Evolutionary conservation across 371 early-diverging fungal genomes (phyloP).

Genomic region (Mortierella sp.): DNA sequence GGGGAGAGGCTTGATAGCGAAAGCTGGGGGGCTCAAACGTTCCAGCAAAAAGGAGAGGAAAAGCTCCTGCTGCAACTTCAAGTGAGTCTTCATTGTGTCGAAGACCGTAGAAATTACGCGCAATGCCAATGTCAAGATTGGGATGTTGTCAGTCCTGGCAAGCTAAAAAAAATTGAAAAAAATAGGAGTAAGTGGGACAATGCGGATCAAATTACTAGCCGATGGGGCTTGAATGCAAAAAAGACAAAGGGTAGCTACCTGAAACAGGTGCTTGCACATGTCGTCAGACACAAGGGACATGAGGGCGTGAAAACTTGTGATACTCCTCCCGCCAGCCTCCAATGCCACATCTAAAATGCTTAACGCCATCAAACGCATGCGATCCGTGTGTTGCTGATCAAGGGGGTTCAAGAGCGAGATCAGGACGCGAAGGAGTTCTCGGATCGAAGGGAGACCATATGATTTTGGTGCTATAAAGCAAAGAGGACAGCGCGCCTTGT

Average conservation of each 20-base stretch:
- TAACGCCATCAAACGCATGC: conserved; percentile 92
- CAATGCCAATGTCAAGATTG: conserved; percentile 73
- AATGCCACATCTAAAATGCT: conserved; percentile 84
- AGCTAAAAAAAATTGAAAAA: conserved; percentile 58
- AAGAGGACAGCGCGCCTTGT: background rate
- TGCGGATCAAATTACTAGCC: conserved; percentile 4
- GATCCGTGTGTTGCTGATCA: conserved; percentile 93
- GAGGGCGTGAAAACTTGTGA: conserved; percentile 79
- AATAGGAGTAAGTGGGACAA: background rate
- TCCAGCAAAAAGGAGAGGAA: conserved; percentile 86
- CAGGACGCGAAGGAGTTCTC: conserved; percentile 91
- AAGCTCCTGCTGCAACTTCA: conserved; percentile 85
- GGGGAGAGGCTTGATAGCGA: conserved; percentile 56
- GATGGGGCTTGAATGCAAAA: background rate
- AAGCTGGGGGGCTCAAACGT: conserved; percentile 66
- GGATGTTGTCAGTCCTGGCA: conserved; percentile 73
- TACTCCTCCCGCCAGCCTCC: conserved; percentile 87
- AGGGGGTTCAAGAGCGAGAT: conserved; percentile 92
- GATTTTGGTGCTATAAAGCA: conserved; percentile 60
- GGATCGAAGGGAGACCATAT: conserved; percentile 89
- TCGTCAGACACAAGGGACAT: conserved; percentile 86
- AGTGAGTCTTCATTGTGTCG: conserved; percentile 75
- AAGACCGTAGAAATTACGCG: conserved; percentile 82
- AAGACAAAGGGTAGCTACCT: conserved; percentile 61
- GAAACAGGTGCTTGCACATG: conserved; percentile 89